These are phyloP conservation scores for Trametes cubensis DNA, from an alignment of 768 basidiomycete genomes.

Conservation along the genomic window DNA sequence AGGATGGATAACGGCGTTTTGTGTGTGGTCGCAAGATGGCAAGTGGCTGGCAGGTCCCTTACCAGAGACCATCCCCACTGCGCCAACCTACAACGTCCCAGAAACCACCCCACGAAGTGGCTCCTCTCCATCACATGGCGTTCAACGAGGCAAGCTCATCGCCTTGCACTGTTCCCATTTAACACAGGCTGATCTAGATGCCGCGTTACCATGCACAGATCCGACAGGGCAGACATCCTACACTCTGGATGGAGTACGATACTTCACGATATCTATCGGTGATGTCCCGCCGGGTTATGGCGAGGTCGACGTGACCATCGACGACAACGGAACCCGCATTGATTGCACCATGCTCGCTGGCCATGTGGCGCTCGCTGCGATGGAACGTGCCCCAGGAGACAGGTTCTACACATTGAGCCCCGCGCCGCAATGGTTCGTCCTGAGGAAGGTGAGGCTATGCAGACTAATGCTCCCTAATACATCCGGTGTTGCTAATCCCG, in stretches of 20 bases:
- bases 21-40: conserved; percentile 16
- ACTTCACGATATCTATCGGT: not conserved
- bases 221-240: not conserved
- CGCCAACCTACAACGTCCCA: not conserved
- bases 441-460: no score
- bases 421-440: not conserved
- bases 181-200: no score
- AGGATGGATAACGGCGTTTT: conserved; percentile 26
- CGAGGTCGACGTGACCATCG: conserved; percentile 14
- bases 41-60: conserved; percentile 6
- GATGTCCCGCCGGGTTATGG: conserved; percentile 8
- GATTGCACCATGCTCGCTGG: conserved; percentile 20
- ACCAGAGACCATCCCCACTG: not conserved
- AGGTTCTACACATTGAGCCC: conserved; percentile 2
- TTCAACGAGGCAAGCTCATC: no score
- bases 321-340: not conserved
- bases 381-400: not conserved
- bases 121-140: not conserved
- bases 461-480: no score
- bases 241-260: conserved; percentile 11
- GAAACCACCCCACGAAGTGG: not conserved
- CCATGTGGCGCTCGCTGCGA: conserved; percentile 5
- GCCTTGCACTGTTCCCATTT: no score
- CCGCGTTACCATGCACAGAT: no score
- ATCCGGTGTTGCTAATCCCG: no score